Evolutionary conservation across 352 stramenopile genomes (phyloP).

Genomic region (Pythium sp.): DNA sequence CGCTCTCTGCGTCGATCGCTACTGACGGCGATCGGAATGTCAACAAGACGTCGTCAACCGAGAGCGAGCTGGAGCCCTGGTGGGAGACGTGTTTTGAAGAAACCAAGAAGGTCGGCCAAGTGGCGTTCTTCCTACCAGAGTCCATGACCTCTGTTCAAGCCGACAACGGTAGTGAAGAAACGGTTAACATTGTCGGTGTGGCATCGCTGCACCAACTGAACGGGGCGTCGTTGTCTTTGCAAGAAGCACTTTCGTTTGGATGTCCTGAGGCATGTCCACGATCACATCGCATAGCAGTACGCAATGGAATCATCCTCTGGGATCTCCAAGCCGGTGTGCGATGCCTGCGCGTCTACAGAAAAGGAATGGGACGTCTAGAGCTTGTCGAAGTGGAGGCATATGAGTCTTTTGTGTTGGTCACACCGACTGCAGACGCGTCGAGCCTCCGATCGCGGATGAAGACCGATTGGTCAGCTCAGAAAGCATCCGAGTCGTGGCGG

Average conservation of each 20-base stretch:
- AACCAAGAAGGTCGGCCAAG: slow-evolving; percentile 40
- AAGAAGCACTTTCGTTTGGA: slow-evolving; percentile 26
- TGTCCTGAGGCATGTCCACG: slow-evolving; percentile 46
- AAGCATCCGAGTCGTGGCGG: slow-evolving; percentile 42
- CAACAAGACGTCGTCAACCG: slow-evolving; percentile 22
- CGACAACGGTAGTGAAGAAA: neutral
- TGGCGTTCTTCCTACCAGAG: slow-evolving; percentile 50
- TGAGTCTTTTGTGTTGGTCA: slow-evolving; percentile 40
- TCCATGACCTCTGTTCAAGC: slow-evolving; percentile 19
- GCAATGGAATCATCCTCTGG: slow-evolving; percentile 44
- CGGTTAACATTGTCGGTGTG: slow-evolving; percentile 31
- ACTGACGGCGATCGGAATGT: slow-evolving; percentile 26
- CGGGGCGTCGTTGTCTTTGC: slow-evolving; percentile 8
- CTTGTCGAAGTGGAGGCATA: slow-evolving; percentile 59
- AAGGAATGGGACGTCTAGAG: slow-evolving; percentile 31
- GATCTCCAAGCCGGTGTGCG: slow-evolving; percentile 40
- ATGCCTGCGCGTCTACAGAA: slow-evolving; percentile 52
- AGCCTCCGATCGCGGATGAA: slow-evolving; percentile 48
- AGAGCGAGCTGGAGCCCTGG: slow-evolving; percentile 41
- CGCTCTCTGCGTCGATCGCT: slow-evolving; percentile 23
- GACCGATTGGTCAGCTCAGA: slow-evolving; percentile 38
- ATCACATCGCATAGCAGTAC: slow-evolving; percentile 24
- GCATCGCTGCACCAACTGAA: slow-evolving; percentile 31
- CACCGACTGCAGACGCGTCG: slow-evolving; percentile 37
- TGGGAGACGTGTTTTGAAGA: slow-evolving; percentile 48